Base-by-base conservation (phyloP, 768 basidiomycete species). In the Cystobasidium ongulense region DNA sequence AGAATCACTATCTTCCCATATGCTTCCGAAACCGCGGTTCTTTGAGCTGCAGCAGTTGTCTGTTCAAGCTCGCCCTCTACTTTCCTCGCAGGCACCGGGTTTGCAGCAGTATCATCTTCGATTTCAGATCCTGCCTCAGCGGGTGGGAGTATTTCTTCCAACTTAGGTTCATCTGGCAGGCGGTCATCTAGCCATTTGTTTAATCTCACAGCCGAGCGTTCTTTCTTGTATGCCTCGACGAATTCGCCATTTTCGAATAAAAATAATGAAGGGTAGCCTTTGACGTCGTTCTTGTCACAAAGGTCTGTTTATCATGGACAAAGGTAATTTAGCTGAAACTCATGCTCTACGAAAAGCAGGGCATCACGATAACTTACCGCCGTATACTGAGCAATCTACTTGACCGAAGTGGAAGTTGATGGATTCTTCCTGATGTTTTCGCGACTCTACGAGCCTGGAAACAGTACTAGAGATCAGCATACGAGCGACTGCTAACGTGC, bases 361-460 rank as follows among this genome's bases (percentile, higher is more conserved):
- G 5, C 31, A 36, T 11, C 31, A 64, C 3, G 66, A 25, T 17
- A 11, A 27, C 66, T 10, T 18, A 68, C 66, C 66, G 1, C 78
- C 78, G 53, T 77, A 76, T 7, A 77, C 57, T 8, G 72, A 74
- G 74, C 78, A 79, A 72, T 79, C 78, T 66, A 79, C 77, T 46
- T 79, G 78, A 11, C 77, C 78, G 27, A 79, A 78, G 57, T 75
- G 62, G 65, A 79, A 79, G 39, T 68, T 41, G 36, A 65, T 64
- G 1, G 31, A 13, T 11, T 66, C 52, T 10, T 76, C 76, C 17
- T 68, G 36, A 36, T 43, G 15, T 1, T 33, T 27, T 66, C 43
- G 71, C 8, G 64, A 25, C 39, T 77, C 72, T 57, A 73, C 76
- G 33, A 79, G 66, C 35, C 66, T 68, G 66, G n/a, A 1, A 21